These are phyloP conservation scores for Fusarium hostae DNA, from an alignment of 2,329 filamentous ascomycete species.

Conservation along the genomic window DNA sequence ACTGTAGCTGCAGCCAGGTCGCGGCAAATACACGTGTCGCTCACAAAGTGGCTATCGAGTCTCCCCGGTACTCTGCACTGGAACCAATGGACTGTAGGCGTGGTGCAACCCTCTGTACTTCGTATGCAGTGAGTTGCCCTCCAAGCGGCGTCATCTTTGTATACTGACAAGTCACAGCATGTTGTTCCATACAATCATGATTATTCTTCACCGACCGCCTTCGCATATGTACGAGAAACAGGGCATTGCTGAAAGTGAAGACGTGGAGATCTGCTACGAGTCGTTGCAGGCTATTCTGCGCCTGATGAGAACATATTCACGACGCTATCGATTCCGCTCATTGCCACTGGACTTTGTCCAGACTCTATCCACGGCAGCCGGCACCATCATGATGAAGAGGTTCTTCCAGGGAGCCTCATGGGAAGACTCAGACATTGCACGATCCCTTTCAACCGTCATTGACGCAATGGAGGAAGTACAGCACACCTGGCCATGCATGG, in stretches of 20 bases:
- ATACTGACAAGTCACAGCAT: slow-evolving; percentile 48
- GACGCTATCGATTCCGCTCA: slow-evolving; percentile 56
- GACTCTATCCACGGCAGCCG: slow-evolving; percentile 59
- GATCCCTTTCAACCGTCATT: slow-evolving; percentile 59
- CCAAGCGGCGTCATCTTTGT: not conserved
- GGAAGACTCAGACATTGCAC: slow-evolving; percentile 59
- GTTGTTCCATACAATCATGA: slow-evolving; percentile 63
- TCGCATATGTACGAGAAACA: slow-evolving; percentile 55
- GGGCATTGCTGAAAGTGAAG: slow-evolving; percentile 54
- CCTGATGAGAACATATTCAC: slow-evolving; percentile 56
- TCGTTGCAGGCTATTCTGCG: slow-evolving; percentile 58
- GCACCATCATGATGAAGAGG: slow-evolving; percentile 59
- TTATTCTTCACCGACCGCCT: slow-evolving; percentile 62
- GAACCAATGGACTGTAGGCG: slow-evolving; percentile 62
- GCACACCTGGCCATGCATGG: slow-evolving; percentile 59
- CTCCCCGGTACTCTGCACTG: slow-evolving; percentile 61
- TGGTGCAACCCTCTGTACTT: slow-evolving; percentile 58
- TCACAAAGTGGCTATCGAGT: slow-evolving; percentile 59
- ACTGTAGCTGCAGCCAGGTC: slow-evolving; percentile 55
- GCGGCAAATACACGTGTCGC: slow-evolving; percentile 58
- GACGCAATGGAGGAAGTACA: slow-evolving; percentile 64
- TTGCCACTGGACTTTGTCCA: slow-evolving; percentile 62
- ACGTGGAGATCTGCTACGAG: slow-evolving; percentile 62
- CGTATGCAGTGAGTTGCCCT: slow-evolving; percentile 56
- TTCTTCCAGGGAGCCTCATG: slow-evolving; percentile 54